phyloP scores from a whole-genome alignment of 352 stramenopile species.

The Saprolegnia diclina region DNA sequence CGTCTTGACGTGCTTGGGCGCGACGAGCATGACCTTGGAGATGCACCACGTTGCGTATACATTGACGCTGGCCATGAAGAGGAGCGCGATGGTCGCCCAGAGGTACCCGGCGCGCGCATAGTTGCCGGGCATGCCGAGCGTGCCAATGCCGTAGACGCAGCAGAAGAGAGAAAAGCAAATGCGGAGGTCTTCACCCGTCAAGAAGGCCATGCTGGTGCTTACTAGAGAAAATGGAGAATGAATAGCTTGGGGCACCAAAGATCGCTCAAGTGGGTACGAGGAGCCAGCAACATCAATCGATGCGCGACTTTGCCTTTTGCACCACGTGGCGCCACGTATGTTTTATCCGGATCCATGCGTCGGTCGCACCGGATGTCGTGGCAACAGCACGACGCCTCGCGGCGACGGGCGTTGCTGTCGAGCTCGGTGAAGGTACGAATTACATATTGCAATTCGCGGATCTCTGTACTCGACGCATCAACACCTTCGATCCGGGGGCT shows the following conservation, averaged over 20 bases:
- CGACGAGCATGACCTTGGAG: conserved; percentile 26
- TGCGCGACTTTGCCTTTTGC: no score
- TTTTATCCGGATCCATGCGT: no score
- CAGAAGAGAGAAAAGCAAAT: conserved; percentile 24
- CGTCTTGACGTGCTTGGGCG: conserved; percentile 23
- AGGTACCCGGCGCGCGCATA: conserved; percentile 17
- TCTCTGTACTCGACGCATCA: no score
- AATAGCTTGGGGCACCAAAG: background rate
- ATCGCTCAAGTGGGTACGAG: no score
- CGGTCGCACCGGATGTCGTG: no score
- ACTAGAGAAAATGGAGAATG: background rate
- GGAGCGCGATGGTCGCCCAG: conserved; percentile 5
- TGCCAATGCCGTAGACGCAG: conserved; percentile 29
- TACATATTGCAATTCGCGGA: no score
- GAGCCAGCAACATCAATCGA: no score
- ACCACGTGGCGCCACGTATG: no score
- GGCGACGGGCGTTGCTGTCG: no score
- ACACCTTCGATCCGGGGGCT: no score
- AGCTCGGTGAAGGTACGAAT: no score
- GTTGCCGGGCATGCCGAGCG: conserved; percentile 23
- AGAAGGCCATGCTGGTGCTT: conserved; percentile 6
- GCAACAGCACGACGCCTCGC: no score
- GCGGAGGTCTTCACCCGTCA: conserved; percentile 24
- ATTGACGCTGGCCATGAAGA: conserved; percentile 28
- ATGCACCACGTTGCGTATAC: conserved; percentile 16